Evolutionary conservation across 2,329 filamentous ascomycete genomes (phyloP), one percentile per base, ranked within the genome.

Genomic region (Teratosphaeria destructans): DNA sequence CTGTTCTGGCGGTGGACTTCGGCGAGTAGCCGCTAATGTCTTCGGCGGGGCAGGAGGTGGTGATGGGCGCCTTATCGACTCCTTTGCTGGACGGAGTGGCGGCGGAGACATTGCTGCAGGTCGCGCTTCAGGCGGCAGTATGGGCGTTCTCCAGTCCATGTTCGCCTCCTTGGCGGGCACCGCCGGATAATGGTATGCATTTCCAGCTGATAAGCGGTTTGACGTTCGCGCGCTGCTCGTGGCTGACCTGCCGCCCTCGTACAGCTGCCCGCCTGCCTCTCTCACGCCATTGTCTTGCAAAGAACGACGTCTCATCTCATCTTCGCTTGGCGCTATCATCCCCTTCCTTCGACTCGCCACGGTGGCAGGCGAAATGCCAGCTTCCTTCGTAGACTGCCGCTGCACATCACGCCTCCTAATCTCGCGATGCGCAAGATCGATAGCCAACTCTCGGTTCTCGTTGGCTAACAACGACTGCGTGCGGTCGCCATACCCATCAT

Each of bases 401-500:
- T 78, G 80, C 14, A 82, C 83, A 66, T 88, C 85, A 64, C 90
- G 80, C 52, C 88, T 80, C 59, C 76, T 78, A 60, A 91, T 81
- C 73, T 95, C 90, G 59, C 82, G 82, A 63, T 86, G 85, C 0
- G 90, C 90, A 34, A 95, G 73, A 64, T 87, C 83, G 6, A 95
- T 85, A 0, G 90, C 91, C 54, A 95, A 75, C 11, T 92, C 86
- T 63, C 85, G 82, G 63, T 95, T 80, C 59, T 90, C 84, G 1
- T 80, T 81, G 0, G 87, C 87, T 67, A 89, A 85, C 14, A 95
- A 74, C 3, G 69, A 57, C 35, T 66, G 63, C n/a, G 27, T 39
- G 1, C 37, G 53, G 35, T 60, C 59, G 14, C 56, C 56, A 56
- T 59, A 54, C 26, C 60, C 65, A 54, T 63, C 62, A 8, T 60